A percentile compares a stretch with the other conserved stretches of the same genome.
Evolutionary conservation across 2,329 filamentous ascomycete species (phyloP).

Genomic region (Colletotrichum sp.): DNA sequence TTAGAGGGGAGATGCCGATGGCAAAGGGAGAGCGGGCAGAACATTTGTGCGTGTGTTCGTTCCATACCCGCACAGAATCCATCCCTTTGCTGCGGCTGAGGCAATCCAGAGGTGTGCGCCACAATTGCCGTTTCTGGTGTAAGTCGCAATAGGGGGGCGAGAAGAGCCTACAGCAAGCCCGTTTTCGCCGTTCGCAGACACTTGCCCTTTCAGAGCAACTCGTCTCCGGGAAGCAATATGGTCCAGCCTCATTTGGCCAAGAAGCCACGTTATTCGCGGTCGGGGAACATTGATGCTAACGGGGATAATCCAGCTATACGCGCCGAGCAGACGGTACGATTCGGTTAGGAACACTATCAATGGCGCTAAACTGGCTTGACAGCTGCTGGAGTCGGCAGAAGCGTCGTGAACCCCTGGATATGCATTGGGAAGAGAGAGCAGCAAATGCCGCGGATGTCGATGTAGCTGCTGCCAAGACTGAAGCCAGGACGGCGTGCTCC

Average conservation of each 20-base stretch:
- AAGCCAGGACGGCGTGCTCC: rapidly evolving
- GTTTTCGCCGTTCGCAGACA: neutral
- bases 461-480: neutral
- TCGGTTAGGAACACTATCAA: neutral
- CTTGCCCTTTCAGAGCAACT: neutral
- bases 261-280: neutral
- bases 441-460: neutral
- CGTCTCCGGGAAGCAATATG: neutral
- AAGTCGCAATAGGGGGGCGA: neutral
- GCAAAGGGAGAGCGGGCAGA: neutral
- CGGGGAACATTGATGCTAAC: neutral
- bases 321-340: neutral
- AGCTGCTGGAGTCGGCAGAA: neutral
- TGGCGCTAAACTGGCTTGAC: neutral
- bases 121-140: neutral
- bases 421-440: neutral
- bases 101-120: neutral
- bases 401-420: neutral
- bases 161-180: neutral
- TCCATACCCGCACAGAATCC: neutral
- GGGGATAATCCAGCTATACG: neutral
- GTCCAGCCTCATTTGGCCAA: neutral
- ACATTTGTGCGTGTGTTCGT: neutral
- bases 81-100: neutral
- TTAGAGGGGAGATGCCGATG: neutral